phyloP scores from a whole-genome alignment of 1,284 basidiomycete species.

The Ustilago crameri region DNA sequence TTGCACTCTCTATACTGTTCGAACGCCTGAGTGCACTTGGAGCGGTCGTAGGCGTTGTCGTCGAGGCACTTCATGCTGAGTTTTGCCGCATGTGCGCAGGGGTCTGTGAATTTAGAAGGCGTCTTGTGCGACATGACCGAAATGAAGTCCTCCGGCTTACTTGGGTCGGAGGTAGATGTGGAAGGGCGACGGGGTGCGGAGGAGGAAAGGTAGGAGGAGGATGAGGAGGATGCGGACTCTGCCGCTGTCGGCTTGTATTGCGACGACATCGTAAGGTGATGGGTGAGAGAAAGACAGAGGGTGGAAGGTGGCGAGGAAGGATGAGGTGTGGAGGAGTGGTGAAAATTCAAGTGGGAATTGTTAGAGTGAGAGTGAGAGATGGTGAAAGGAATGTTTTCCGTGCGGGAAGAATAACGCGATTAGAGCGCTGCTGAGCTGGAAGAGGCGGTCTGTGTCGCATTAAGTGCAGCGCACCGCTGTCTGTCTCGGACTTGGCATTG shows the following conservation, averaged over 20 bases:
- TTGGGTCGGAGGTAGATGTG: constrained; percentile 10
- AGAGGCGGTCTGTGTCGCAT: background rate
- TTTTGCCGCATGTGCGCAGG: constrained; percentile 63
- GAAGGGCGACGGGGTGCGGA: constrained; percentile 18
- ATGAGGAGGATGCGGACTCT: constrained; percentile 10
- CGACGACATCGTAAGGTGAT: constrained; percentile 15
- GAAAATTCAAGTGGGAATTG: background rate
- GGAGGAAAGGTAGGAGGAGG: constrained; percentile 29
- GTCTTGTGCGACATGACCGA: constrained; percentile 55
- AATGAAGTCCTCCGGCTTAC: constrained; percentile 50
- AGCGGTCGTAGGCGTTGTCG: constrained; percentile 59
- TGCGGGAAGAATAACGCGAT: constrained; percentile 7
- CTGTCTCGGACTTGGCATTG: no score
- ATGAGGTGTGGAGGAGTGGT: background rate
- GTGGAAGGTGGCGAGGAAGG: background rate
- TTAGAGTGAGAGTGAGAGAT: background rate
- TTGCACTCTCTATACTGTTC: constrained; percentile 62
- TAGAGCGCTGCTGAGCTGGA: background rate
- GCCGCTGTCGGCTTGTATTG: constrained; percentile 26
- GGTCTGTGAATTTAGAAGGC: constrained; percentile 60
- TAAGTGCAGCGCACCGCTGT: no score
- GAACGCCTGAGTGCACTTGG: constrained; percentile 60
- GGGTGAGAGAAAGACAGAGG: background rate
- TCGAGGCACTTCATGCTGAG: constrained; percentile 65
- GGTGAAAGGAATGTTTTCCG: background rate